Evolutionary conservation across 805 yeast species (phyloP).

Genomic region (Barnettozyma wickerhamii): DNA sequence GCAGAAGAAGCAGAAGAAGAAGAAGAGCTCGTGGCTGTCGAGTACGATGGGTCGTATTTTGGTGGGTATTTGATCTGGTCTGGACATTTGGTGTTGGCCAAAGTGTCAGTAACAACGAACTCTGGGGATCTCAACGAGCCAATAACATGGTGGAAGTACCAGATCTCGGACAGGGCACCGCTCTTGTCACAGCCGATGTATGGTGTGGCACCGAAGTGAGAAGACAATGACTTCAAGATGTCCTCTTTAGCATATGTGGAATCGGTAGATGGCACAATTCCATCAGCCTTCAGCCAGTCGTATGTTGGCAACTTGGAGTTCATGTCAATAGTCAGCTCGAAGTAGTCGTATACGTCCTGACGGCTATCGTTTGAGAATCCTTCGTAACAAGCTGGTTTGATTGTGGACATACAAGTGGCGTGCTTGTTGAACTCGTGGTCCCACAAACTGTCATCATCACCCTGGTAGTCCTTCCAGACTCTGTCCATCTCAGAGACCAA

Average conservation of each 20-base stretch:
- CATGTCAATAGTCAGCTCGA: constrained; percentile 10
- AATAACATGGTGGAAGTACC: constrained; percentile 14
- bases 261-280: constrained; percentile 13
- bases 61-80: constrained; percentile 4
- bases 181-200: constrained; percentile 16
- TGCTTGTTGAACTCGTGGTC: constrained; percentile 20
- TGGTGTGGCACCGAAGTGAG: constrained; percentile 13
- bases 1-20: not conserved
- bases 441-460: constrained; percentile 40
- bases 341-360: constrained; percentile 12
- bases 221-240: constrained; percentile 6
- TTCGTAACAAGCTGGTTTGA: constrained; percentile 16
- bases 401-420: constrained; percentile 18
- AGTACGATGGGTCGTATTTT: constrained; percentile 1
- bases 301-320: constrained; percentile 13
- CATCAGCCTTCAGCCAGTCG: constrained; percentile 16
- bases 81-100: constrained; percentile 2
- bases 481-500: constrained; percentile 52
- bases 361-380: constrained; percentile 8
- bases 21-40: not conserved
- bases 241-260: constrained; percentile 10
- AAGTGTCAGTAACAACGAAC: constrained; percentile 1
- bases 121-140: constrained; percentile 1
- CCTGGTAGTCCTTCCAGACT: constrained; percentile 71
- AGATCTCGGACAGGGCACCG: constrained; percentile 14